Base-by-base conservation (phyloP, 148 eudicot genomes). In the Agrostemma githago region DNA sequence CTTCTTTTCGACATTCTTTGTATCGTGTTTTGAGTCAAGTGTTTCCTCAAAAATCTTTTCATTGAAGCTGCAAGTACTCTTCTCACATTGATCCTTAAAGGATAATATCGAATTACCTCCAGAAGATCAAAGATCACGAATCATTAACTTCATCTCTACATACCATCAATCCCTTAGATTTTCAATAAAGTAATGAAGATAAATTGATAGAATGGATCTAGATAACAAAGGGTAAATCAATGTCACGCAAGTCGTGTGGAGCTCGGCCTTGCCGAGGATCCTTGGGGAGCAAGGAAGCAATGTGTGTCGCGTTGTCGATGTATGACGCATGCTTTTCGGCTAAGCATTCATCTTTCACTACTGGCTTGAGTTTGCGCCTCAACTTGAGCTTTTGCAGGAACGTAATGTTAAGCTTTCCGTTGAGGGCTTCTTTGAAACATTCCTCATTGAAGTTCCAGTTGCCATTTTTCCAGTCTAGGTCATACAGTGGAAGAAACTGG, bases 21-120 rank as follows among this genome's bases (percentile, higher is more conserved):
- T 48, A 48, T 2, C 3, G 54, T 4, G 19, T 12, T 65, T 68
- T 21, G 38, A 75, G 15, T 70, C 72, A 66, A 77, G 14, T 14
- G 65, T 15, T 70, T 82, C 74, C 44, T 71, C 71, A 21, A 70
- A 62, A 5, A 41, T 76, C 38, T 74, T 63, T n/a, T 80, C 79
- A 57, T 77, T 79, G 68, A 88, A 83, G 3, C 72, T 84, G 94
- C 97, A 92, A 2, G 59, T 74, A 2, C 83, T 85, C 74, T 76
- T 83, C 97, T n/a, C n/a, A n/a, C n/a, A n/a, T n/a, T n/a, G n/a
- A n/a, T n/a, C n/a, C n/a, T n/a, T n/a, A n/a, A n/a, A n/a, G n/a
- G n/a, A n/a, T n/a, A n/a, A n/a, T n/a, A n/a, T n/a, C n/a, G n/a
- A n/a, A n/a, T n/a, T n/a, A n/a, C n/a, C n/a, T n/a, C n/a, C n/a